Evolutionary conservation across 441 rosid species (phyloP).

Genomic region (Hura crepitans): DNA sequence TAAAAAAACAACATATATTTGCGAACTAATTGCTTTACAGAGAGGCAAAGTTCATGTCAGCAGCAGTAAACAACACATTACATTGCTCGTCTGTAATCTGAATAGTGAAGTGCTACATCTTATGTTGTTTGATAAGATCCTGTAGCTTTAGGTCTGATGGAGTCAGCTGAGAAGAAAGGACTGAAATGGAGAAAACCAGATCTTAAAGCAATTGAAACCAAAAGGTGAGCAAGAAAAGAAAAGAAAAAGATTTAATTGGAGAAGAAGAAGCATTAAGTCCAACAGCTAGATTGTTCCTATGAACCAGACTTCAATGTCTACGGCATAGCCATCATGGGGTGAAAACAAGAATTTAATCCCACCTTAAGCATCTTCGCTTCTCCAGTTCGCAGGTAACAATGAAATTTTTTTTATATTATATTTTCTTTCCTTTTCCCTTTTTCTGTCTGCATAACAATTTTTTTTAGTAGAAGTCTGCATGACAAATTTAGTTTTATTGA

Average conservation of each 20-base stretch:
- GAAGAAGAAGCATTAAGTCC: conserved; percentile 39
- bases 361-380: conserved; percentile 43
- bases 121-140: no score
- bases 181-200: conserved; percentile 16
- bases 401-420: no score
- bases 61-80: not conserved
- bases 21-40: not conserved
- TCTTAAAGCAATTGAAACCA: conserved; percentile 15
- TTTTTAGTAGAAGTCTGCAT: no score
- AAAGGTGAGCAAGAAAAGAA: not conserved
- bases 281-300: conserved; percentile 39
- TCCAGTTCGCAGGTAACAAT: conserved; percentile 40
- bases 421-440: not conserved
- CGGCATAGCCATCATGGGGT: conserved; percentile 32
- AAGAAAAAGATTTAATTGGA: not conserved
- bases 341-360: conserved; percentile 29
- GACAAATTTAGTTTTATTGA: no score
- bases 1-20: not conserved
- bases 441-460: not conserved
- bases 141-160: not conserved
- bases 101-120: no score
- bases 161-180: not conserved
- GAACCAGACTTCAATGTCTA: conserved; percentile 39
- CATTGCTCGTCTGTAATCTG: not conserved
- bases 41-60: not conserved